Evolutionary conservation across 345 rosid genomes (phyloP), one percentile per base, ranked within the genome.

Genomic region (Citrus hindsii): DNA sequence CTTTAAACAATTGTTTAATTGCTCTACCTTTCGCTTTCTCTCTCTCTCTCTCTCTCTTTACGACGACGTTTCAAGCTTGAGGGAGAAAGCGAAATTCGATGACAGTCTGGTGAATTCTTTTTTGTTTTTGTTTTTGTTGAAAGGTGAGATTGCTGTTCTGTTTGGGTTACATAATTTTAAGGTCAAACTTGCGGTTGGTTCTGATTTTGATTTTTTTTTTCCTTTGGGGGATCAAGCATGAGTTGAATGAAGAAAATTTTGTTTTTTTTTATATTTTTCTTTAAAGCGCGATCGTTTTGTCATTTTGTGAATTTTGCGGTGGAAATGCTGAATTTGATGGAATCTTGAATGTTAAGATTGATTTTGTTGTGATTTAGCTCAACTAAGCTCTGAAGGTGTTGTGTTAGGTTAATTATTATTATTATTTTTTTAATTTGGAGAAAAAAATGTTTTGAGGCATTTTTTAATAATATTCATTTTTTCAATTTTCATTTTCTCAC

Each of bases 101-200:
- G 55, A 32, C 53, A 38, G 9, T 35, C 22, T 30, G 60, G 48
- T 61, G 80, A 55, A 13, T 12, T 46, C 51, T 61, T 48, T 73
- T 82, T 55, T 55, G 9, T 18, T 48, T 30, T 46, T 30, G 21
- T 30, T 18, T 30, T 7, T 4, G 76, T 32, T 24, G 32, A 40
- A 76, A 86, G 89, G 90, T 86, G 75, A 71, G 75, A 72, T 79
- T 80, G 69, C 78, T 82, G 82, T 82, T 78, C 66, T 77, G 53
- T 69, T 46, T 75, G 32, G 4, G 24, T 73, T 18, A 2, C 62
- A 12, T 35, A 21, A 58, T 72, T 56, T 65, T 12, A 10, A 46
- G 76, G 81, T 83, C 82, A 79, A 76, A 53, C 63, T 67, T 55
- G 19, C 19, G 28, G 55, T n/a, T n/a, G 4, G 22, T 4, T 42